Conservation (phyloP, 176 grass and related monocot species). For the Oryza glaberrima region DNA sequence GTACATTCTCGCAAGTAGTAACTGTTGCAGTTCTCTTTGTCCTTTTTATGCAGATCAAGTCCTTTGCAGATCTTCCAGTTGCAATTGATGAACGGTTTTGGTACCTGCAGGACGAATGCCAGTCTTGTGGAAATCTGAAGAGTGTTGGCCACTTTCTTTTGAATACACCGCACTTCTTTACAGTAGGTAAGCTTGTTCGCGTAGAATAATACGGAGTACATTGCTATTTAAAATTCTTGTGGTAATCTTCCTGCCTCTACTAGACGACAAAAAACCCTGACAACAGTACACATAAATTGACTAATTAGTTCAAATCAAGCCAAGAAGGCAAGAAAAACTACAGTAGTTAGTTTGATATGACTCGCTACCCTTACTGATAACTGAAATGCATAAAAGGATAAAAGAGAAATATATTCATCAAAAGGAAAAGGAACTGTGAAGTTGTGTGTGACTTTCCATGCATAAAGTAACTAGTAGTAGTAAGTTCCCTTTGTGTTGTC, state of each 20-base stretch:
- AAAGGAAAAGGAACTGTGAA: background rate
- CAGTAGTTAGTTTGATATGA: background rate
- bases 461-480: too few relatives aligned
- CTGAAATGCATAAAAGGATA: background rate
- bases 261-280: background rate
- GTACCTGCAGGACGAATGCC: background rate
- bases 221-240: background rate
- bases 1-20: background rate
- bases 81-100: conserved; percentile 22
- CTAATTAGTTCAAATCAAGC: background rate
- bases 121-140: conserved; percentile 20
- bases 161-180: conserved; percentile 36
- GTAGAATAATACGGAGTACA: background rate
- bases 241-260: background rate
- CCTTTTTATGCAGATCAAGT: conserved; percentile 31
- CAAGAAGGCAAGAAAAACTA: background rate
- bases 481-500: background rate
- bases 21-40: background rate
- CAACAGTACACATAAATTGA: too few relatives aligned
- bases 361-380: background rate
- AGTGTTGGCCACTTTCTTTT: conserved; percentile 21
- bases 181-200: conserved; percentile 22
- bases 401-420: background rate
- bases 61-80: background rate
- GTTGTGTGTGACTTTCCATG: background rate